Conservation (phyloP, 2,329 filamentous ascomycete species). For the Aschersonia sp. region DNA sequence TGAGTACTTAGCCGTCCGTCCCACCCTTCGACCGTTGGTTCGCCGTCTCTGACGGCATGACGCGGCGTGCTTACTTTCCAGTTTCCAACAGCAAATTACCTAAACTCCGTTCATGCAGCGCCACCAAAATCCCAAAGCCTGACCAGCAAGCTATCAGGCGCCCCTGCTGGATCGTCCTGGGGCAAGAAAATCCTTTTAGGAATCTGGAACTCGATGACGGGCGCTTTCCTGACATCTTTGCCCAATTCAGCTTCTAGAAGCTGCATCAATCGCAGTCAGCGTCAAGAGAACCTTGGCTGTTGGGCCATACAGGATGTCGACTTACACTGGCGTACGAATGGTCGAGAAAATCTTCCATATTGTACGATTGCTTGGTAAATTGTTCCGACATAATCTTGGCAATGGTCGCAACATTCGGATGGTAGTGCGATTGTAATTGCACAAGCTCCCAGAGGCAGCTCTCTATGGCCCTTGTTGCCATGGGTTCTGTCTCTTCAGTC, state of each 20-base stretch:
- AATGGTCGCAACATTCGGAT: conserved; percentile 90
- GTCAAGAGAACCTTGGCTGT: not conserved
- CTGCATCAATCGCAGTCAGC: conserved; percentile 21
- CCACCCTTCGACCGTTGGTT: too few species aligned
- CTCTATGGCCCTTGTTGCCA: conserved; percentile 75
- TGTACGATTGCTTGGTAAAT: conserved; percentile 91
- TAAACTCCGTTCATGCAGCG: conserved; percentile 1
- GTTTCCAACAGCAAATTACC: not conserved
- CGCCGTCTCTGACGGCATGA: not conserved
- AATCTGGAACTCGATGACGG: conserved; percentile 88
- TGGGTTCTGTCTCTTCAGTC: conserved; percentile 63
- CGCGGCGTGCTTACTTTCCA: too few species aligned
- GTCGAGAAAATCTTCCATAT: conserved; percentile 93
- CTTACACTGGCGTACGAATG: conserved; percentile 75
- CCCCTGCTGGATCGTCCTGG: conserved; percentile 29
- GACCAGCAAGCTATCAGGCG: conserved; percentile 40
- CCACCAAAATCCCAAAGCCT: conserved; percentile 45
- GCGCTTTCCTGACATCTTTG: conserved; percentile 72
- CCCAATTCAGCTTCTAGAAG: conserved; percentile 73
- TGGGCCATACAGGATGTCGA: conserved; percentile 8
- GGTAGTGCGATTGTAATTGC: conserved; percentile 82
- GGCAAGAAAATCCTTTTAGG: conserved; percentile 65
- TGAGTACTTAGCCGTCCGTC: too few species aligned
- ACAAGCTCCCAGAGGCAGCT: conserved; percentile 93
- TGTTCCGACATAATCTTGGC: conserved; percentile 91